These are phyloP conservation scores for Lactifluus pinguis DNA, from an alignment of 768 basidiomycete species.

Conservation along the genomic window DNA sequence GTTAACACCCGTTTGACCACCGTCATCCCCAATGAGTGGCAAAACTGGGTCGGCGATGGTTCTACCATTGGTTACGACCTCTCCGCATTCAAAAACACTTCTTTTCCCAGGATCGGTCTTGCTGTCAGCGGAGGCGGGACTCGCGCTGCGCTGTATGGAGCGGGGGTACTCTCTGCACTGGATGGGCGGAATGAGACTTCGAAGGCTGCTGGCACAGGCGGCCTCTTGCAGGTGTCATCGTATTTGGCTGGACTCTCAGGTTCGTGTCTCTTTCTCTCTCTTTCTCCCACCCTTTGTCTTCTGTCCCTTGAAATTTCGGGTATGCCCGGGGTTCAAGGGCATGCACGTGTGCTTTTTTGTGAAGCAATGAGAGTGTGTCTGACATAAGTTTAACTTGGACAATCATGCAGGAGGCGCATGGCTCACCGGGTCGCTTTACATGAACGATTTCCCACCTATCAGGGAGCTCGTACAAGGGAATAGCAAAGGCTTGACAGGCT, in stretches of 20 bases:
- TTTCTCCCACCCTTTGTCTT: neutral
- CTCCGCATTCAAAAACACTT: slow-evolving; percentile 26
- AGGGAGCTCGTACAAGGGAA: slow-evolving; percentile 54
- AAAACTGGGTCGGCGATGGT: slow-evolving; percentile 49
- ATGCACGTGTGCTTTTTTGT: neutral
- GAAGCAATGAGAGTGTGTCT: neutral
- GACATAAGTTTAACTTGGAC: neutral
- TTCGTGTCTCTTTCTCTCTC: slow-evolving; percentile 20
- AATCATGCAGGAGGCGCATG: slow-evolving; percentile 48
- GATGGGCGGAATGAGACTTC: slow-evolving; percentile 55
- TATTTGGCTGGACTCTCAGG: slow-evolving; percentile 64
- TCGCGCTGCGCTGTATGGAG: slow-evolving; percentile 58
- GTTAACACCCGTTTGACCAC: slow-evolving; percentile 33
- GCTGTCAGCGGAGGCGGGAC: slow-evolving; percentile 67
- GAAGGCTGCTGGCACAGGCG: slow-evolving; percentile 52
- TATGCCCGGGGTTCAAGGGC: neutral
- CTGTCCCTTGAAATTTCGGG: neutral
- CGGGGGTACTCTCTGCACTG: slow-evolving; percentile 46
- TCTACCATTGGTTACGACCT: slow-evolving; percentile 45
- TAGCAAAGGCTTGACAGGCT: slow-evolving; percentile 36
- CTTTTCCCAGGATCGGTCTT: slow-evolving; percentile 46
- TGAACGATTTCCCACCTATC: slow-evolving; percentile 55
- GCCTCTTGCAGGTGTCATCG: slow-evolving; percentile 58
- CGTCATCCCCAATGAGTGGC: slow-evolving; percentile 43
- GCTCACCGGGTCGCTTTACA: slow-evolving; percentile 51